These are phyloP conservation scores for Rhizopogon vulgaris DNA, from an alignment of 768 basidiomycete species.

Conservation along the genomic window DNA sequence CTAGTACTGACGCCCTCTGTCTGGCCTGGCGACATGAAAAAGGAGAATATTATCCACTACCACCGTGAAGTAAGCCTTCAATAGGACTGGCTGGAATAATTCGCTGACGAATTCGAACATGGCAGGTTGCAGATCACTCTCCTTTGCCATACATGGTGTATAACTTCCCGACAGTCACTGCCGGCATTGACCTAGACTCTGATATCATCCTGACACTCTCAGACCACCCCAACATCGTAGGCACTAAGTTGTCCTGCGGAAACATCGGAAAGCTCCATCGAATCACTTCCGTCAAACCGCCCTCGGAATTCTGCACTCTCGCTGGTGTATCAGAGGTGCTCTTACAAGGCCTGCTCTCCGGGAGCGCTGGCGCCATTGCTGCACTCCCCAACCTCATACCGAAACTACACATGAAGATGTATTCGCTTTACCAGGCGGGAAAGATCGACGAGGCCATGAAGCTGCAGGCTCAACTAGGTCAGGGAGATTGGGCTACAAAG, in stretches of 20 bases:
- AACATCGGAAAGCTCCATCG: slow-evolving; percentile 81
- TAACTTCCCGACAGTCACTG: slow-evolving; percentile 79
- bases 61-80: slow-evolving; percentile 46
- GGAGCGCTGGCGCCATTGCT: slow-evolving; percentile 61
- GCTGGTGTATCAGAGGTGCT: slow-evolving; percentile 72
- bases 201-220: slow-evolving; percentile 66
- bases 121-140: slow-evolving; percentile 60
- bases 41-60: slow-evolving; percentile 57
- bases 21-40: slow-evolving; percentile 61
- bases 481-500: slow-evolving; percentile 59
- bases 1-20: slow-evolving; percentile 72
- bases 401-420: slow-evolving; percentile 48
- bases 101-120: slow-evolving; percentile 2
- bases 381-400: slow-evolving; percentile 58
- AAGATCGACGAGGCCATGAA: slow-evolving; percentile 53
- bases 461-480: slow-evolving; percentile 54
- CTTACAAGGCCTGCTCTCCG: slow-evolving; percentile 52
- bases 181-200: slow-evolving; percentile 80
- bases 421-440: slow-evolving; percentile 44
- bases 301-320: slow-evolving; percentile 59
- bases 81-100: not conserved
- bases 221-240: slow-evolving; percentile 79
- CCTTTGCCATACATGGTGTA: slow-evolving; percentile 76
- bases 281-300: slow-evolving; percentile 51
- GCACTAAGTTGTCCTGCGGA: slow-evolving; percentile 80